Base-by-base conservation (phyloP, 768 basidiomycete genomes). In the Pisolithus albus region DNA sequence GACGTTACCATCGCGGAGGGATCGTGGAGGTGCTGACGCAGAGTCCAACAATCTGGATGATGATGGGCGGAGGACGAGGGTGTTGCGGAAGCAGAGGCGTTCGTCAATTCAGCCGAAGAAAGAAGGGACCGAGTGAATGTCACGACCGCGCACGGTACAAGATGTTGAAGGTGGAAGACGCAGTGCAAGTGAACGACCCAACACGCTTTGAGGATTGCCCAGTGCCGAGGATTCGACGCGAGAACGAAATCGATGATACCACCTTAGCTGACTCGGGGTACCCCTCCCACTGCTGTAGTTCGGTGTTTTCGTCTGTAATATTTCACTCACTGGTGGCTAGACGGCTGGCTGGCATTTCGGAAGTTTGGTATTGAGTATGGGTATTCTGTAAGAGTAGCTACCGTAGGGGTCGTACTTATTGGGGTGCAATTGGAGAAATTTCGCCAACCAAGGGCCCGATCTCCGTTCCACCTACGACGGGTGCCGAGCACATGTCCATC, bases 11-110 rank as follows among this genome's bases (percentile, higher is more conserved):
- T 64, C 51, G 11, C 61, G 60, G 19, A 56, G 59, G 59, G 46
- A 50, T 23, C 21, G 52, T 34, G 42, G 44, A 36, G 39, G 30
- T 7, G 16, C 32, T 23, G 34, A 47, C 23, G 46, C 6, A 19
- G 46, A 45, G 40, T 21, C 7, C 21, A 46, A 50, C 8, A 45
- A 41, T 40, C 28, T 53, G 26, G 67, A 70, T 47, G 72, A 78
- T 16, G 72, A 69, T 46, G 69, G 61, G 57, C 71, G 56, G 51
- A 68, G 66, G 28, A 57, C 67, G 34, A 66, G 74, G 52, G 64
- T 80, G 21, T 64, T 80, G 46, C 72, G 72, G 60, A 83, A 81
- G 59, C 78, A 80, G 59, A 78, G 74, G 59, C 74, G 78, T 21
- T 63, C 66, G 7, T 75, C 76, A 26, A 59, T 68, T 42, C 76